A percentile compares a stretch with the other conserved stretches of the same genome.
Conservation (phyloP, 345 rosid genomes). For the Eucalyptus erythrocorys region DNA sequence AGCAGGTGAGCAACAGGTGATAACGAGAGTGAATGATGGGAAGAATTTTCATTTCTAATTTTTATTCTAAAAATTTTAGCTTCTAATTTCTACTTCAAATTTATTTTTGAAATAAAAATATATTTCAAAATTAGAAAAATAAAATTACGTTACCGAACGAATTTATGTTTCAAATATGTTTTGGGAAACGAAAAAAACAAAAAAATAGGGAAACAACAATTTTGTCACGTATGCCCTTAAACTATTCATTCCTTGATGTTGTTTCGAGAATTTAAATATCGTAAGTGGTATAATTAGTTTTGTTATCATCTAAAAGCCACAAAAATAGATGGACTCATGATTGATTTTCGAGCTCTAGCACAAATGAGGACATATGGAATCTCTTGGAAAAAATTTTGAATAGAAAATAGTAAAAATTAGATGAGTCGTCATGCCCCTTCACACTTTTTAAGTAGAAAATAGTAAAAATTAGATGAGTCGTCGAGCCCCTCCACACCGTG, state of each 20-base stretch:
- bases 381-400: fast-evolving
- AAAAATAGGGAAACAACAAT: fast-evolving
- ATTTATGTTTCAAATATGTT: fast-evolving
- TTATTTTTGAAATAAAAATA: fast-evolving
- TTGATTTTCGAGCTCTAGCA: background rate
- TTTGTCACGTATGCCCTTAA: fast-evolving
- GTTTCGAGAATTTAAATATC: too few relatives aligned
- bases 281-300: too few relatives aligned
- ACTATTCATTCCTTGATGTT: too few relatives aligned
- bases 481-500: too few relatives aligned
- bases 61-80: too few relatives aligned
- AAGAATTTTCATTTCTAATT: too few relatives aligned
- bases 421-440: too few relatives aligned
- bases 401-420: too few relatives aligned
- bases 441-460: too few relatives aligned
- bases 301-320: background rate
- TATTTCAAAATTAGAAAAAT: fast-evolving
- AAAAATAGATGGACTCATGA: background rate
- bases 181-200: fast-evolving
- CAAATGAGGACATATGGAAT: background rate
- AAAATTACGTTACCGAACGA: fast-evolving
- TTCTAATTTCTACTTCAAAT: too few relatives aligned
- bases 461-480: too few relatives aligned
- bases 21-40: fast-evolving
- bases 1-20: fast-evolving